Evolutionary conservation across 495 filamentous ascomycete genomes (phyloP).

Genomic region (Aspergillus bertholletiae): DNA sequence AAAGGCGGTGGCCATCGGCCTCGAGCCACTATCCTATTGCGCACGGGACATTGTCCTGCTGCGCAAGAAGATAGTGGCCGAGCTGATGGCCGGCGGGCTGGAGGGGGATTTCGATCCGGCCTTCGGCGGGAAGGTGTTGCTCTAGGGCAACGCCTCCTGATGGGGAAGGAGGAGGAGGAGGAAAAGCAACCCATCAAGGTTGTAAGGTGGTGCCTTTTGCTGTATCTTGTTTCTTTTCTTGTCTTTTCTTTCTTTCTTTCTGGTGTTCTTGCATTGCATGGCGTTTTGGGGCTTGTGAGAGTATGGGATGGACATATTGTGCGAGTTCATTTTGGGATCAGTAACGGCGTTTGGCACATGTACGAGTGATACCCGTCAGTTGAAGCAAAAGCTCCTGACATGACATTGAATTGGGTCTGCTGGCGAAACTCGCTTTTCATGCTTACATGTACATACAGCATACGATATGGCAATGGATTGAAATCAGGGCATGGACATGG

Average conservation of each 20-base stretch:
- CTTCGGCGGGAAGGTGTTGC: conserved; percentile 17
- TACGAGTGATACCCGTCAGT: conserved; percentile 25
- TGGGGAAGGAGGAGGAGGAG: neutral
- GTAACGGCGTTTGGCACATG: neutral
- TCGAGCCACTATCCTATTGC: conserved; percentile 58
- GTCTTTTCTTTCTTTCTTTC: conserved; percentile 3
- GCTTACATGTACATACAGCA: neutral
- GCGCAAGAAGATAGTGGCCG: conserved; percentile 62
- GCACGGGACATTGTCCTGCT: conserved; percentile 55
- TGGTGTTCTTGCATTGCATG: neutral
- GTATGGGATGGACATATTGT: neutral
- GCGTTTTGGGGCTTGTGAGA: neutral
- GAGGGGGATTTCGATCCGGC: conserved; percentile 38
- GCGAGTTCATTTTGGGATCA: conserved; percentile 5
- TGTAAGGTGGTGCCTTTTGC: neutral
- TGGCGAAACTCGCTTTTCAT: neutral
- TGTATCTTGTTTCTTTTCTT: neutral
- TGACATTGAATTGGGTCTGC: conserved; percentile 4
- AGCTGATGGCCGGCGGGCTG: conserved; percentile 66
- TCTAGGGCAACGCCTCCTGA: conserved; percentile 16
- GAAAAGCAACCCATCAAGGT: neutral
- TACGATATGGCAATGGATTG: neutral
- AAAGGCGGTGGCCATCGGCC: conserved; percentile 61
- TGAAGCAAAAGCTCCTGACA: conserved; percentile 20
- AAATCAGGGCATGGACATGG: neutral